phyloP scores from a whole-genome alignment of 2,329 filamentous ascomycete genomes.

The Monilinia laxa region DNA sequence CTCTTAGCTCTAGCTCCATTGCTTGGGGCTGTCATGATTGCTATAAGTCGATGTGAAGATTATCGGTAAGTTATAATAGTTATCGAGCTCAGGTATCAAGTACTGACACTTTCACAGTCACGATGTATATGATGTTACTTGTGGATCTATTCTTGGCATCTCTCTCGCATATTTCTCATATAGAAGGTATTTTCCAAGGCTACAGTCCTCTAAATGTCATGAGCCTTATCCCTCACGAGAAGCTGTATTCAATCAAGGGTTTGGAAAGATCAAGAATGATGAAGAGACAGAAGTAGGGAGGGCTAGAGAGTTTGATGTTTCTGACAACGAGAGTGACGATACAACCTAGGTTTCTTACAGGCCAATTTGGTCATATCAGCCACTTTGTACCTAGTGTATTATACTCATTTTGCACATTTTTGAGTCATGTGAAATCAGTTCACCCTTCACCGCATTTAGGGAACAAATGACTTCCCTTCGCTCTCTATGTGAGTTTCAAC shows the following conservation, averaged over 20 bases:
- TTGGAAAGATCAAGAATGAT: conserved; percentile 40
- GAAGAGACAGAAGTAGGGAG: conserved; percentile 34
- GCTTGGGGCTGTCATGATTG: conserved; percentile 64
- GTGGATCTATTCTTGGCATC: conserved; percentile 60
- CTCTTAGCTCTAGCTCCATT: conserved; percentile 59
- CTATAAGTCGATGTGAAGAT: conserved; percentile 67
- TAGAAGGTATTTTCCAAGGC: conserved; percentile 59
- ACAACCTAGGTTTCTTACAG: not conserved
- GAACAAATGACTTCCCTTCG: not conserved
- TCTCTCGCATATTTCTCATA: conserved; percentile 65
- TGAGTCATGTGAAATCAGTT: not conserved
- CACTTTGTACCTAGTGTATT: not conserved
- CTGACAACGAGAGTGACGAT: conserved; percentile 21
- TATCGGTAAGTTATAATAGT: conserved; percentile 48
- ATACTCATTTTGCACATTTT: not conserved
- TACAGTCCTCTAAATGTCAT: conserved; percentile 54
- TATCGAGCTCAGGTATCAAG: conserved; percentile 11
- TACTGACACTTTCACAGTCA: conserved; percentile 43
- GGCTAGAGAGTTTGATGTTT: conserved; percentile 24
- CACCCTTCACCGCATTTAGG: not conserved
- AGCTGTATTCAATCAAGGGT: conserved; percentile 35
- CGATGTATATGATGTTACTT: conserved; percentile 67
- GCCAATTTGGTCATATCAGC: not conserved
- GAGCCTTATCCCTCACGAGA: conserved; percentile 53
- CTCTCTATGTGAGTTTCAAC: conserved; percentile 12